These are phyloP conservation scores for Biscogniauxia mediterranea DNA, from an alignment of 2,329 filamentous ascomycete species.

Conservation along the genomic window DNA sequence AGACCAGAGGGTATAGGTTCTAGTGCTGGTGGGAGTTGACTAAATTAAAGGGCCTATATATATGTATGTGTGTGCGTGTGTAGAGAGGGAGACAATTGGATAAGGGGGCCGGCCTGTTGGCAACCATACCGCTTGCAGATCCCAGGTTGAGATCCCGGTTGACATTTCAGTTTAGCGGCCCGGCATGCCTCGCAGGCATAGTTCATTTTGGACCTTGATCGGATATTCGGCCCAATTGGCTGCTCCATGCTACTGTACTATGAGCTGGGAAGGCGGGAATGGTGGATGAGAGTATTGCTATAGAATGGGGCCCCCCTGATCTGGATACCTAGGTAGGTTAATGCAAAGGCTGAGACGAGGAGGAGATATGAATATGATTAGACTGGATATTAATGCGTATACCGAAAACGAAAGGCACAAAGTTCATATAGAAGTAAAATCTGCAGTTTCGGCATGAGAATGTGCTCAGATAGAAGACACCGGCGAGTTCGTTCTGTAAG, in stretches of 20 bases:
- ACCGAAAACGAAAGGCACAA: background rate
- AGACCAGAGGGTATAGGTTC: no score
- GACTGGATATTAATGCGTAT: background rate
- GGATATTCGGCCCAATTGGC: constrained; percentile 15
- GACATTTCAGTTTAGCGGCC: constrained; percentile 53
- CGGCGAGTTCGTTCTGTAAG: background rate
- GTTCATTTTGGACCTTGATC: constrained; percentile 33
- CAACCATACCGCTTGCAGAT: constrained; percentile 50
- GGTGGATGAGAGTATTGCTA: background rate
- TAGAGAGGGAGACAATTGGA: background rate
- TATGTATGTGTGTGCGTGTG: background rate
- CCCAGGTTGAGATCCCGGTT: constrained; percentile 44
- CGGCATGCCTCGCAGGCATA: constrained; percentile 56
- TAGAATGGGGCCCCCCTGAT: background rate
- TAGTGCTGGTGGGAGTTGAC: no score
- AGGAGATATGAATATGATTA: background rate
- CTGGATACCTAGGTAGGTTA: background rate
- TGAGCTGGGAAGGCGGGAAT: background rate
- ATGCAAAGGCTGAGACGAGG: background rate
- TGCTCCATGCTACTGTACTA: constrained; percentile 15
- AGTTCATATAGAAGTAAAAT: background rate
- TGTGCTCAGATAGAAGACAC: background rate
- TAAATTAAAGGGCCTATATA: no score
- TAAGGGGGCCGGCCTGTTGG: background rate
- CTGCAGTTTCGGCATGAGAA: background rate